These are phyloP conservation scores for Auxenochlorella pyrenoidosa DNA, from an alignment of 139 green algal genomes.

Conservation along the genomic window DNA sequence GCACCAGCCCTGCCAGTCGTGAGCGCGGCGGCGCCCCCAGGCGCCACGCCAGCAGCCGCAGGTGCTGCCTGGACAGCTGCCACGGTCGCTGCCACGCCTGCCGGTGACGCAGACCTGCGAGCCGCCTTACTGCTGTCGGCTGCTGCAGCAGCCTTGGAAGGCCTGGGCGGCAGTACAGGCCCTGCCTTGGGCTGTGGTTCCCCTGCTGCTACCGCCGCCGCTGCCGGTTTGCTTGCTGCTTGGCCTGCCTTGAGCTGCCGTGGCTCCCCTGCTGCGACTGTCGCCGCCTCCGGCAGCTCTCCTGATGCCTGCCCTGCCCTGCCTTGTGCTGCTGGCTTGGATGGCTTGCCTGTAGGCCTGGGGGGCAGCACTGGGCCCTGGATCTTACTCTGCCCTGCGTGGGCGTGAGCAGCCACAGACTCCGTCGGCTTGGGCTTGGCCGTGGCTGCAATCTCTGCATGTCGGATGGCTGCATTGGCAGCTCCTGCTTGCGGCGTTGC, in stretches of 20 bases:
- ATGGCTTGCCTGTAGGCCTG: background rate
- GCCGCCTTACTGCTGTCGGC: background rate
- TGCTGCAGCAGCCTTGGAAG: background rate
- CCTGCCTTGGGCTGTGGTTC: too few species aligned
- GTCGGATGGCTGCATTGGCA: background rate
- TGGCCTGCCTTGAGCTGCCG: background rate
- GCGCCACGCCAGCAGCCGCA: background rate
- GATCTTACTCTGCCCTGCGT: background rate
- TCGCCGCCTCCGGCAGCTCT: too few species aligned
- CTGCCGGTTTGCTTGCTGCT: background rate
- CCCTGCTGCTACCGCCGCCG: background rate
- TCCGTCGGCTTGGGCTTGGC: too few species aligned
- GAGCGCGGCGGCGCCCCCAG: background rate
- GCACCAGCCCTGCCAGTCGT: background rate
- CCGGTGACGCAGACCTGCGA: background rate
- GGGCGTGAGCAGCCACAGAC: too few species aligned
- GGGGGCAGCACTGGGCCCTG: background rate
- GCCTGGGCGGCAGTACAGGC: background rate
- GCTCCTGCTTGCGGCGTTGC: background rate
- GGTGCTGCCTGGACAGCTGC: background rate
- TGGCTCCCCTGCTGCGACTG: too few species aligned
- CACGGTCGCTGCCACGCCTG: too few species aligned
- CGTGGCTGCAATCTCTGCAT: background rate
- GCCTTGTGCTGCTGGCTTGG: too few species aligned
- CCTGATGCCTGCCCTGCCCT: too few species aligned